A percentile compares a stretch with the other conserved stretches of the same genome.
phyloP scores from a whole-genome alignment of 345 rosid species.

The Ceriops decandra region DNA sequence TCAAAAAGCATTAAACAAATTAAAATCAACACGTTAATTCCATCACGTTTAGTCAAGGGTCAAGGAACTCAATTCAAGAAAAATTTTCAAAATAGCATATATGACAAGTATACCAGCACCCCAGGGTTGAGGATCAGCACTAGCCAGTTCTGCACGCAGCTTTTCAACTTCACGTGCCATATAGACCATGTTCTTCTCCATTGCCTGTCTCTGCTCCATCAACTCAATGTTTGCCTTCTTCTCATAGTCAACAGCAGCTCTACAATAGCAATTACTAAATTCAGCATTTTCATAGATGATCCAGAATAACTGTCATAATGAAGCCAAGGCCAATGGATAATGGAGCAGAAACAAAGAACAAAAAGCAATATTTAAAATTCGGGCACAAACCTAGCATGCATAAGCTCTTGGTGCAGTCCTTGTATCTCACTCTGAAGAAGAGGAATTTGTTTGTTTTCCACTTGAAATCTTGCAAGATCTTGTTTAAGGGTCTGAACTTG shows the following conservation, averaged over 20 bases:
- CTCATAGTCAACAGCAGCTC: slow-evolving; percentile 81
- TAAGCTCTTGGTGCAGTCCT: slow-evolving; percentile 74
- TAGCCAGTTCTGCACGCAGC: slow-evolving; percentile 74
- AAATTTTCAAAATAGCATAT: not conserved
- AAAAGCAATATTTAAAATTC: not conserved
- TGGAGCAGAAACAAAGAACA: too few relatives aligned
- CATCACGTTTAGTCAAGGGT: not conserved
- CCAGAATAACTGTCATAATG: not conserved
- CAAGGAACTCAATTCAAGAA: slow-evolving; percentile 9
- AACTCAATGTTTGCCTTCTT: slow-evolving; percentile 91
- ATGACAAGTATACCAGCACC: slow-evolving; percentile 49
- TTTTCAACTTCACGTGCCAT: slow-evolving; percentile 99
- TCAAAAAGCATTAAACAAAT: not conserved
- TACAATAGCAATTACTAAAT: slow-evolving; percentile 21
- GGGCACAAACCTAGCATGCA: slow-evolving; percentile 72
- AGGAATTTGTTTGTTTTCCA: slow-evolving; percentile 76
- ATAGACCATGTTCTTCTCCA: slow-evolving; percentile 91
- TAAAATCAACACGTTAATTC: slow-evolving; percentile 3
- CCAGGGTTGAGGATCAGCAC: slow-evolving; percentile 64
- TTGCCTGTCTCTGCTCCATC: slow-evolving; percentile 84
- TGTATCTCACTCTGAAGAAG: slow-evolving; percentile 60
- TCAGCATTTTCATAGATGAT: slow-evolving; percentile 13
- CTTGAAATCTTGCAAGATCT: slow-evolving; percentile 59
- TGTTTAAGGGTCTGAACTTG: slow-evolving; percentile 71
- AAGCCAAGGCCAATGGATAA: not conserved